These are phyloP conservation scores for Pseudogymnoascus pannorum DNA, from an alignment of 2,329 filamentous ascomycete species.

Conservation along the genomic window DNA sequence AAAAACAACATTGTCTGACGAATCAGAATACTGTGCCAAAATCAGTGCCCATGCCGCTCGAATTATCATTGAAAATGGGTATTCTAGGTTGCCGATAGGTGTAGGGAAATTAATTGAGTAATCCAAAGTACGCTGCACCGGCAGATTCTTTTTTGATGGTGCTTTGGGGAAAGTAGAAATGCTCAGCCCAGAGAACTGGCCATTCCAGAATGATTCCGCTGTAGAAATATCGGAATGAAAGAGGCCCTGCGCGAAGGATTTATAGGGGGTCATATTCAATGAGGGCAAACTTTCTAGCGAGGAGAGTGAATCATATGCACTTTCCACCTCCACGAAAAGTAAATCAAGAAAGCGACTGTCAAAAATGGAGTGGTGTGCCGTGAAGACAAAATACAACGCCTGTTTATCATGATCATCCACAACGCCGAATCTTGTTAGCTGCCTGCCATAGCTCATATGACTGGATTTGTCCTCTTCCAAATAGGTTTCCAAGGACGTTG, in stretches of 20 bases:
- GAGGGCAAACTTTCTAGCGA: neutral
- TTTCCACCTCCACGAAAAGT: neutral
- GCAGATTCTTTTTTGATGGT: neutral
- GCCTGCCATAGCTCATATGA: neutral
- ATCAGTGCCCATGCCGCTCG: slow-evolving; percentile 36
- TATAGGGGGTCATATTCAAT: neutral
- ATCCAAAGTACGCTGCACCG: neutral
- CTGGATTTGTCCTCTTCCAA: neutral
- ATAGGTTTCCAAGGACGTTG: neutral
- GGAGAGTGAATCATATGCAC: neutral
- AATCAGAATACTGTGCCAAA: slow-evolving; percentile 30
- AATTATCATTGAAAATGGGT: slow-evolving; percentile 29
- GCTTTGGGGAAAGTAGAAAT: neutral
- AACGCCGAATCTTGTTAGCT: neutral
- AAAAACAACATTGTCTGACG: slow-evolving; percentile 32
- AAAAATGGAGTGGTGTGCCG: slow-evolving; percentile 4
- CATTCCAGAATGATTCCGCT: neutral
- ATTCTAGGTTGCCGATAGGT: neutral
- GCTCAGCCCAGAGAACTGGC: neutral
- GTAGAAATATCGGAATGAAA: neutral
- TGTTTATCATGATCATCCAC: neutral
- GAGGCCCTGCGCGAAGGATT: neutral
- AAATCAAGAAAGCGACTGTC: neutral
- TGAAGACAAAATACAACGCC: neutral
- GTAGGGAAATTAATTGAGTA: neutral